Percentiles rank a stretch among this genome's conserved stretches.
These are phyloP conservation scores for Fusarium acutatum DNA, from an alignment of 2,329 filamentous ascomycete genomes.

Conservation along the genomic window DNA sequence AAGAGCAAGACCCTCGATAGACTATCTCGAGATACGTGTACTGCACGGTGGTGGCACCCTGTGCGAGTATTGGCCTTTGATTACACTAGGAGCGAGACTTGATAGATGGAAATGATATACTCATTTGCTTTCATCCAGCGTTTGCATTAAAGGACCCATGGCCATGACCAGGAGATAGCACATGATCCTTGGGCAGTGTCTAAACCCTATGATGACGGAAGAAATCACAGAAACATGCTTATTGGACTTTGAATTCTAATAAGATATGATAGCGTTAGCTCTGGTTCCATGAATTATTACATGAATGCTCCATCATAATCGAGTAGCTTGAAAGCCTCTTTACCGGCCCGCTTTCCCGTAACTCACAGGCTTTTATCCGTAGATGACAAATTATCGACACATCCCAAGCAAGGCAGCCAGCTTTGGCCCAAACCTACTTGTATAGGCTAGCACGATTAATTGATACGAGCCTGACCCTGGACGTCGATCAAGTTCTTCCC, in stretches of 20 bases:
- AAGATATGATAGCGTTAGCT: background rate
- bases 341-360: constrained; percentile 11
- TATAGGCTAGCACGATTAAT: background rate
- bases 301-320: background rate
- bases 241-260: background rate
- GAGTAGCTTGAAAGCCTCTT: background rate
- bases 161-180: background rate
- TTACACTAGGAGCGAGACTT: constrained; percentile 1
- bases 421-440: background rate
- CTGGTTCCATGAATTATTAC: background rate
- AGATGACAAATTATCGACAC: background rate
- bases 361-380: background rate
- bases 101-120: constrained; percentile 1
- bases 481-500: constrained; percentile 18
- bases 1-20: constrained; percentile 24
- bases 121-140: background rate
- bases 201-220: background rate
- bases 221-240: background rate
- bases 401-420: background rate
- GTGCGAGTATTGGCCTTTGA: background rate
- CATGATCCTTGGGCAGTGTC: background rate
- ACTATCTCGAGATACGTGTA: background rate
- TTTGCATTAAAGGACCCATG: background rate
- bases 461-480: constrained; percentile 4
- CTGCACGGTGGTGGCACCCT: background rate